Evolutionary conservation across 768 basidiomycete species (phyloP), one percentile per base, ranked within the genome.

Genomic region (Boletus coccyginus): DNA sequence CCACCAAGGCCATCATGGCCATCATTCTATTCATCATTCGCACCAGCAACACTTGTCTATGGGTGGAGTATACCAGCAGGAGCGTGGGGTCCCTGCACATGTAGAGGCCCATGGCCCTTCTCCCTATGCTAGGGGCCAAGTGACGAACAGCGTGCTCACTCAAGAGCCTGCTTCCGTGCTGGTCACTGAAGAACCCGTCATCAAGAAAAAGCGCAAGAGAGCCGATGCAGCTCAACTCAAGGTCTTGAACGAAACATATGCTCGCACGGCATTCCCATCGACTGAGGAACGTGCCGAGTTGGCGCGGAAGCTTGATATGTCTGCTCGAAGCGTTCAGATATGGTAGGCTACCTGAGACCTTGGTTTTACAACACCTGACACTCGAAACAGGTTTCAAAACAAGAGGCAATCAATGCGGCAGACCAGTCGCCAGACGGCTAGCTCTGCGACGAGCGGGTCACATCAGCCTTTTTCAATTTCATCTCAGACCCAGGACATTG

Each of bases 141-240:
- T 74, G 35, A 74, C 69, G 32, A 70, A 68, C 50, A 55, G 61
- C 7, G 64, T 59, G 36, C 62, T 74, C 19, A 73, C 73, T 11
- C 66, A 74, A 53, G 71, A 74, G 21, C 73, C 71, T 45, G 39
- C 66, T 59, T 61, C 61, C 3, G 62, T 73, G 64, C 63, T 73
- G 66, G 72, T 78, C 38, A 68, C 76, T 35, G 82, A 88, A 52
- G 85, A 87, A 60, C 82, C 87, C n/a, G 76, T 81, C 41, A 84
- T 91, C 62, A 93, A 92, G 78, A 92, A 91, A 78, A 92, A 92
- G 73, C 82, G 90, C 70, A 90, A 90, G 77, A 84, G 90, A 55
- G 91, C 90, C 7, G 89, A 91, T 62, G 86, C 88, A 14, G 79
- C 80, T 40, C 91, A 93, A 63, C 76, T 92, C 57, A 88, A 88